Percentiles rank a stretch among this genome's conserved stretches.
These are phyloP conservation scores for Aspergillus nomiae DNA, from an alignment of 2,329 filamentous ascomycete genomes.

Conservation along the genomic window DNA sequence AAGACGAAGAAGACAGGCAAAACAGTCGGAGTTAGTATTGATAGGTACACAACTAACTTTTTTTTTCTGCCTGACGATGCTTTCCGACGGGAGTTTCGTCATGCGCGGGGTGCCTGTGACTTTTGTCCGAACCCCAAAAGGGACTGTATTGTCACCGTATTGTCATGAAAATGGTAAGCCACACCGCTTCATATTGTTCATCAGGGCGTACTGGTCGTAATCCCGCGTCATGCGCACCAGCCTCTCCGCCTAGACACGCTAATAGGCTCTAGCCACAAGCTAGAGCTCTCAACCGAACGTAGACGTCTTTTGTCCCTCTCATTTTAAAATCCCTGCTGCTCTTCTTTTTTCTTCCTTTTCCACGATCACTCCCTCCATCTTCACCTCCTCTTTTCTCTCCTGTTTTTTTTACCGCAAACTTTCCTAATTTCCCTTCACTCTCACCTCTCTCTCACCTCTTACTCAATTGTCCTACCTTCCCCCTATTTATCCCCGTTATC, in stretches of 20 bases:
- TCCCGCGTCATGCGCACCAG: conserved; percentile 3
- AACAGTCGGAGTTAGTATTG: background rate
- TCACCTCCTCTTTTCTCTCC: background rate
- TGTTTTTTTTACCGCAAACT: background rate
- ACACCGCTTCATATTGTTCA: background rate
- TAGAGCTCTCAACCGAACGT: conserved; percentile 1
- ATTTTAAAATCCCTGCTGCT: conserved; percentile 12
- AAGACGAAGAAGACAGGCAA: background rate
- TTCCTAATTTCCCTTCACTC: background rate
- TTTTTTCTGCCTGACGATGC: conserved; percentile 28
- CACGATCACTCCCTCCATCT: conserved; percentile 1
- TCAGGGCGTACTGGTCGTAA: background rate
- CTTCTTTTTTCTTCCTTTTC: conserved; percentile 7
- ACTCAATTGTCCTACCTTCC: background rate
- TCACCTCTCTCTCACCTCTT: background rate
- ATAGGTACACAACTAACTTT: conserved; percentile 9
- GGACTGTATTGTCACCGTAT: background rate
- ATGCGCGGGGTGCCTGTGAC: conserved; percentile 23
- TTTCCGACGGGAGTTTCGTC: conserved; percentile 23
- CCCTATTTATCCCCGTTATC: background rate
- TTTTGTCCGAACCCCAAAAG: background rate
- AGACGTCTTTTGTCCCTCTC: conserved; percentile 8
- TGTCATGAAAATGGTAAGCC: background rate
- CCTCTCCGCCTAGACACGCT: conserved; percentile 1
- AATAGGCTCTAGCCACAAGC: conserved; percentile 8